Conservation (phyloP, 1,139 yeast species). For the Suhomyces bokatorum region DNA sequence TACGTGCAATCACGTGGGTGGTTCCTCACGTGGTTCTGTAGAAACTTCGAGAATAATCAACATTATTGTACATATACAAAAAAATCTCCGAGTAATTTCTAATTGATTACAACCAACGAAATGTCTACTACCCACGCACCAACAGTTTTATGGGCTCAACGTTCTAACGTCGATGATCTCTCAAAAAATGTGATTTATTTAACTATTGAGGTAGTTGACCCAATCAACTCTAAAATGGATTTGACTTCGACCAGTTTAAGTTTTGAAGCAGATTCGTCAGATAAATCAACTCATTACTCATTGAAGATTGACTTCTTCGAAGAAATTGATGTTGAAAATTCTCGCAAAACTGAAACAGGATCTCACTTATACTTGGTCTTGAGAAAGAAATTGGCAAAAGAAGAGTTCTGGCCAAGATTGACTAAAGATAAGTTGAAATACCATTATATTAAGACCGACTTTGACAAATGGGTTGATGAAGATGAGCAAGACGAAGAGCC, state of each 20-base stretch:
- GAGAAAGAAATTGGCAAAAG: conserved; percentile 64
- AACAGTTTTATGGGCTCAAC: conserved; percentile 89
- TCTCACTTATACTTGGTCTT: conserved; percentile 69
- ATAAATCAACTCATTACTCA: conserved; percentile 48
- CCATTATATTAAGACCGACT: conserved; percentile 92
- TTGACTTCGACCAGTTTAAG: conserved; percentile 59
- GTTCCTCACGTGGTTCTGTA: neutral
- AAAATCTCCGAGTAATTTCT: neutral
- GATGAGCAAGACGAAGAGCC: conserved; percentile 35
- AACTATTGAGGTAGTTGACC: conserved; percentile 74
- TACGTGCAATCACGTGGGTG: neutral
- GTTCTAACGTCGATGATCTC: conserved; percentile 71
- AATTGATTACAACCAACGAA: neutral
- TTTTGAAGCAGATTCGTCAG: conserved; percentile 58
- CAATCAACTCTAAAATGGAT: conserved; percentile 61
- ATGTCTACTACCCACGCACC: conserved; percentile 22
- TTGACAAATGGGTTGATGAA: conserved; percentile 76
- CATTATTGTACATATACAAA: neutral
- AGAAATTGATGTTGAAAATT: conserved; percentile 66
- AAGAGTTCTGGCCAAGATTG: conserved; percentile 49
- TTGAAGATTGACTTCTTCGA: conserved; percentile 70
- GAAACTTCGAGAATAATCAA: conserved; percentile 14
- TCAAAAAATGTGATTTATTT: conserved; percentile 73
- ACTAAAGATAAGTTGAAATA: conserved; percentile 40
- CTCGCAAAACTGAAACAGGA: conserved; percentile 63